Evolutionary conservation across 768 basidiomycete species (phyloP), one percentile per base, ranked within the genome.

Genomic region (Phlebiopsis flavidoalba): DNA sequence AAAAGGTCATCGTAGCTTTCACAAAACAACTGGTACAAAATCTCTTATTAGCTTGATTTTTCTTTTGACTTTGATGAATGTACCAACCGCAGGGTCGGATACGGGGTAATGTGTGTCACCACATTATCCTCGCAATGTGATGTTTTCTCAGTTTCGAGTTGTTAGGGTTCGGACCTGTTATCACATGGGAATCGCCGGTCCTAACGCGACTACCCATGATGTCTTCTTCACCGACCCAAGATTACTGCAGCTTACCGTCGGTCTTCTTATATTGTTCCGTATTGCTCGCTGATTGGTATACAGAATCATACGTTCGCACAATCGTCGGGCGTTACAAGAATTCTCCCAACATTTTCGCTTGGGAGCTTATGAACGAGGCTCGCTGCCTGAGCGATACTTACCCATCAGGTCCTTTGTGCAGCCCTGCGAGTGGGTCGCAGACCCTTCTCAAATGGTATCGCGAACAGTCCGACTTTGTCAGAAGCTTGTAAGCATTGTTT

Each of bases 11-110:
- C 47, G 61, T 83, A 17, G 74, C 82, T 3, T 80, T 85, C 64
- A 82, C 81, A 1, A 84, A n/a, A 84, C 61, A 84, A 85, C 57
- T 83, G 83, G 82, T 79, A 59, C 33, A n/a, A n/a, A n/a, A 73
- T 19, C 11, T 48, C 59, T 40, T 57, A 59, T 17, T 3, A 12
- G 12, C 19, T 17, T 47, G 8, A 19, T 45, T 53, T 19, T 47
- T 7, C 17, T 40, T 17, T n/a, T n/a, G n/a, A 5, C 24, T 33
- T 22, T 21, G 15, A 53, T 17, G 24, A n/a, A 19, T 43, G 11
- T 8, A 6, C 26, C 6, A 6, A 31, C 6, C 35, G 15, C 52
- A 83, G 83, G 83, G 77, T 82, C 24, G 83, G 80, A 53, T 84
- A 85, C 66, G 82, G 83, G 1, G 83, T 83, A 71, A n/a, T 60